Evolutionary conservation across 108 stramenopile species (phyloP).

Genomic region (Nitzschia sp.): DNA sequence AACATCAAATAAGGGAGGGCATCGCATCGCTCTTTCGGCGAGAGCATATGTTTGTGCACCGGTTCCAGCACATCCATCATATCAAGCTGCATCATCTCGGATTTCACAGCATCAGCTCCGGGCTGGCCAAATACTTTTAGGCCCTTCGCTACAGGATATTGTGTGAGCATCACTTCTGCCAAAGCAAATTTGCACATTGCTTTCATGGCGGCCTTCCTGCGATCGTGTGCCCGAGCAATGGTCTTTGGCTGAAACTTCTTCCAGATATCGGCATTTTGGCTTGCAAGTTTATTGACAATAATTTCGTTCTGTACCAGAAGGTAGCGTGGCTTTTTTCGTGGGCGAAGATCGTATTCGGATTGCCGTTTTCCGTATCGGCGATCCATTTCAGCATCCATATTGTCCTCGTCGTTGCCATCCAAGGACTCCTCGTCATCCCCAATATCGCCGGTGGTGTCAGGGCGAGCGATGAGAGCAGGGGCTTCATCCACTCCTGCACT

Average conservation of each 20-base stretch:
- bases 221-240: neutral
- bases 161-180: neutral
- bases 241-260: neutral
- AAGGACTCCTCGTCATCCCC: too few relatives aligned
- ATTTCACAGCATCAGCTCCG: conserved; percentile 31
- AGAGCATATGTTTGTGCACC: conserved; percentile 16
- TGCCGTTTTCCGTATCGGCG: too few relatives aligned
- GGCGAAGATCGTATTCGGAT: neutral
- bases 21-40: conserved; percentile 23
- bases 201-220: neutral
- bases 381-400: neutral
- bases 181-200: neutral
- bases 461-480: too few relatives aligned
- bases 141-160: conserved; percentile 10
- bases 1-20: too few relatives aligned
- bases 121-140: conserved; percentile 39
- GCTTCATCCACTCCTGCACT: too few relatives aligned
- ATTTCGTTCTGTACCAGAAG: too few relatives aligned
- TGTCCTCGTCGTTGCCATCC: neutral
- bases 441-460: too few relatives aligned
- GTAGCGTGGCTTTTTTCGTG: neutral
- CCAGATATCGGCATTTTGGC: too few relatives aligned
- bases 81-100: conserved; percentile 48
- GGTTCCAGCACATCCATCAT: conserved; percentile 35
- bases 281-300: too few relatives aligned